phyloP scores from a whole-genome alignment of 306 rosid species.

The Citrullus amarus region DNA sequence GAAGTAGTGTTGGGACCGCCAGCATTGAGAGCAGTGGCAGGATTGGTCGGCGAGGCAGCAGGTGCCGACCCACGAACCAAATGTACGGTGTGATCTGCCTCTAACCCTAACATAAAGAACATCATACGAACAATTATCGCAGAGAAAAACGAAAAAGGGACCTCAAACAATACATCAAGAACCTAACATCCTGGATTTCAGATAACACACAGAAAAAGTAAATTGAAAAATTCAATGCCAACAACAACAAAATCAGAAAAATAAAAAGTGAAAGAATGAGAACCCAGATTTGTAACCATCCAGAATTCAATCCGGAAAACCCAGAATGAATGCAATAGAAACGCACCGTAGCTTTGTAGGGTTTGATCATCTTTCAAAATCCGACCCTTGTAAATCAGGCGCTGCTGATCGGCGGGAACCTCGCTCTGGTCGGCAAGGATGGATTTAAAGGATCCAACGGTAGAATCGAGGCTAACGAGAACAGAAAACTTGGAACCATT shows the following conservation, averaged over 20 bases:
- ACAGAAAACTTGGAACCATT: conserved; percentile 61
- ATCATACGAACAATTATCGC: not conserved
- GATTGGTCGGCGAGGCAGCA: conserved; percentile 18
- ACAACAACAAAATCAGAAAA: not conserved
- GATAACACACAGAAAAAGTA: not conserved
- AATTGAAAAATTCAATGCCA: not conserved
- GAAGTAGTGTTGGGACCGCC: conserved; percentile 32
- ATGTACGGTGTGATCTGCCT: conserved; percentile 74
- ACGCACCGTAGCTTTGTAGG: conserved; percentile 58
- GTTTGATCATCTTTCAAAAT: conserved; percentile 76
- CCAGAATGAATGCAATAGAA: not conserved
- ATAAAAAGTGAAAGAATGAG: not conserved
- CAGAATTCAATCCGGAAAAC: not conserved
- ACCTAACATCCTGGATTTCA: not conserved
- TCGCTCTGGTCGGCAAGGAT: conserved; percentile 37
- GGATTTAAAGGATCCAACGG: conserved; percentile 49
- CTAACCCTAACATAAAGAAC: conserved; percentile 40
- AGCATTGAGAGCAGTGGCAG: conserved; percentile 35
- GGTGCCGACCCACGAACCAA: conserved; percentile 73
- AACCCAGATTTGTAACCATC: not conserved
- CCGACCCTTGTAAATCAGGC: conserved; percentile 85
- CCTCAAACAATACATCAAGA: not conserved
- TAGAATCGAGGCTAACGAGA: conserved; percentile 35
- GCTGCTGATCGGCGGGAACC: conserved; percentile 54
- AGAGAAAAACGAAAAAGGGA: not conserved